Conservation (phyloP, 2,329 filamentous ascomycete genomes). For the Penicillium janthinellum region DNA sequence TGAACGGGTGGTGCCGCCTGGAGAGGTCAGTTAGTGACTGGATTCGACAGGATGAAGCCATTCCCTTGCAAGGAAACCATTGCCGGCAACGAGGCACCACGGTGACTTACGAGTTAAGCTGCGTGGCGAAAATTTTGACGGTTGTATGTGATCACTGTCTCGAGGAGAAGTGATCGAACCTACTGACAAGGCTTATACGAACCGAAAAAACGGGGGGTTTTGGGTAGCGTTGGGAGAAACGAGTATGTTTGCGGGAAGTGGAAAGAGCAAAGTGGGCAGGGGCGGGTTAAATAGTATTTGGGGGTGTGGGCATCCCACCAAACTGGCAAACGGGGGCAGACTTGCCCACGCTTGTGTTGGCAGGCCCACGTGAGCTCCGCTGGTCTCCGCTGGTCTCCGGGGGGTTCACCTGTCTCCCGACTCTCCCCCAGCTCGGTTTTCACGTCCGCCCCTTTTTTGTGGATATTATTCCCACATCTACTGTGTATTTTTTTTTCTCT, state of each 20-base stretch:
- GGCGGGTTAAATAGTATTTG: conserved; percentile 7
- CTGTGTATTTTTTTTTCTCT: not conserved
- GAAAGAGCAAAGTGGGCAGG: not conserved
- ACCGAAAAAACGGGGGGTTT: conserved; percentile 16
- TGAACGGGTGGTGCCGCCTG: conserved; percentile 93
- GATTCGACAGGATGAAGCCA: not conserved
- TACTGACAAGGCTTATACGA: conserved; percentile 32
- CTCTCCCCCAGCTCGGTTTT: not conserved
- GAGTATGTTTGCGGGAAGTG: conserved; percentile 9
- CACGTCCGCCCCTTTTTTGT: not conserved
- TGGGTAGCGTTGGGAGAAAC: conserved; percentile 18
- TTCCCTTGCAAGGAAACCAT: not conserved
- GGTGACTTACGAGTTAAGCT: conserved; percentile 84
- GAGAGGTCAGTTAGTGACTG: conserved; percentile 10
- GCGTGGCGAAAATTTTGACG: conserved; percentile 98
- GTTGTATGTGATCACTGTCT: conserved; percentile 61
- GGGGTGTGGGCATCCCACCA: not conserved
- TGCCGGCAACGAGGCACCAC: not conserved
- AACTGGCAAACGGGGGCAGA: no score
- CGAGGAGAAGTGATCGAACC: conserved; percentile 56
- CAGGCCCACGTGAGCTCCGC: conserved; percentile 13
- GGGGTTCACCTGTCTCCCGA: not conserved
- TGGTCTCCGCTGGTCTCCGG: conserved; percentile 12
- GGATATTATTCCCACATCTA: not conserved
- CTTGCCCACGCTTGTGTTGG: no score